Evolutionary conservation across 2,329 filamentous ascomycete genomes (phyloP).

Genomic region (Aureobasidium namibiae): DNA sequence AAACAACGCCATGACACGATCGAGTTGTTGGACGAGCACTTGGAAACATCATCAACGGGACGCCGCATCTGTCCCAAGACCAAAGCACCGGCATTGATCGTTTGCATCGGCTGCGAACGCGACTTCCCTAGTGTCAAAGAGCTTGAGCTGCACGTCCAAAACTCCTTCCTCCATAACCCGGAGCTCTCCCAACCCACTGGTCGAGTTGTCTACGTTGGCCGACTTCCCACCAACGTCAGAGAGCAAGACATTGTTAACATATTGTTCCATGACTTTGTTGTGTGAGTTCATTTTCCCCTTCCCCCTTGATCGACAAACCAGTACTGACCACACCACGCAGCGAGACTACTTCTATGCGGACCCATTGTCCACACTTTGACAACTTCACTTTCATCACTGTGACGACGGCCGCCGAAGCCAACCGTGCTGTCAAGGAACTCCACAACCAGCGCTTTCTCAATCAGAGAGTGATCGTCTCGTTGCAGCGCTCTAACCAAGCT

Average conservation of each 20-base stretch:
- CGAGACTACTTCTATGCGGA: conserved; percentile 7
- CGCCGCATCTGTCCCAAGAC: conserved; percentile 3
- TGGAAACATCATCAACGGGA: background rate
- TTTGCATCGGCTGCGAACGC: conserved; percentile 1
- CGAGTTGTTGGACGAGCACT: background rate
- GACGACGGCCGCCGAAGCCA: background rate
- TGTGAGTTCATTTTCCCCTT: background rate
- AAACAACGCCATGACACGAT: background rate
- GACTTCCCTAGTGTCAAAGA: background rate
- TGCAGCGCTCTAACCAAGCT: background rate
- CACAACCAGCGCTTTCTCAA: background rate
- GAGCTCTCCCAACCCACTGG: background rate
- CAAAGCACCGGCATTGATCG: background rate
- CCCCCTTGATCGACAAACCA: background rate
- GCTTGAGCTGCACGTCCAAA: background rate
- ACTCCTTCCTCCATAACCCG: background rate
- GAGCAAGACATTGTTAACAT: background rate
- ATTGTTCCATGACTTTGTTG: background rate
- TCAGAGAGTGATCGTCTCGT: background rate
- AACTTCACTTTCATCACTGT: background rate
- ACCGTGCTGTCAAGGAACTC: conserved; percentile 1
- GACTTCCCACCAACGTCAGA: background rate
- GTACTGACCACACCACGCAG: background rate
- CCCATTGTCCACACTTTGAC: background rate
- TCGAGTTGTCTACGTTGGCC: background rate